Evolutionary conservation across 164 flowering plant species (phyloP).

Genomic region (Nymphaea thermarum): DNA sequence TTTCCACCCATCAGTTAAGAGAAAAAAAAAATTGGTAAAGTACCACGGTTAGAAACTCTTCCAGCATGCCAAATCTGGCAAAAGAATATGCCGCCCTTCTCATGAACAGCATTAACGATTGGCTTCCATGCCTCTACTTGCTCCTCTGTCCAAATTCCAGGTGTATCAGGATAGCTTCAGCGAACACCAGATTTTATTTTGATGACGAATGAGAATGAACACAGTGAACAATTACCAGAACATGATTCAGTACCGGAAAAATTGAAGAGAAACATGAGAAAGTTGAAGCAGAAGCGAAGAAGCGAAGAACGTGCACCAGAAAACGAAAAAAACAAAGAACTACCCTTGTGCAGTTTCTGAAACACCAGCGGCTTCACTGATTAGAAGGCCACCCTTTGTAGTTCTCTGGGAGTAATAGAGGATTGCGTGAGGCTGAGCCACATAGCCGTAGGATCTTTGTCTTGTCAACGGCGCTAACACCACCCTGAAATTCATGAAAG

Average conservation of each 20-base stretch:
- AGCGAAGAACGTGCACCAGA: neutral
- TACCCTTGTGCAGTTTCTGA: conserved; percentile 57
- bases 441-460: conserved; percentile 26
- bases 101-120: conserved; percentile 41
- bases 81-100: conserved; percentile 38
- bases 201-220: neutral
- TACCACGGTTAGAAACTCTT: conserved; percentile 25
- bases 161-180: conserved; percentile 23
- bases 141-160: conserved; percentile 46
- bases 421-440: conserved; percentile 49
- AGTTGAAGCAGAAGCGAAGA: neutral
- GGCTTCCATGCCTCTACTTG: conserved; percentile 57
- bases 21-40: too few relatives aligned
- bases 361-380: conserved; percentile 40
- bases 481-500: conserved; percentile 14
- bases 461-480: conserved; percentile 53
- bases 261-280: neutral
- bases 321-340: neutral
- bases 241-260: neutral
- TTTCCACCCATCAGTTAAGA: too few relatives aligned
- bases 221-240: neutral
- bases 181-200: neutral
- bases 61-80: conserved; percentile 49
- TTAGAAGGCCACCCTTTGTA: conserved; percentile 43
- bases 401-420: conserved; percentile 49